Conservation (phyloP, 345 rosid genomes). For the Pseudoturritis turrita region DNA sequence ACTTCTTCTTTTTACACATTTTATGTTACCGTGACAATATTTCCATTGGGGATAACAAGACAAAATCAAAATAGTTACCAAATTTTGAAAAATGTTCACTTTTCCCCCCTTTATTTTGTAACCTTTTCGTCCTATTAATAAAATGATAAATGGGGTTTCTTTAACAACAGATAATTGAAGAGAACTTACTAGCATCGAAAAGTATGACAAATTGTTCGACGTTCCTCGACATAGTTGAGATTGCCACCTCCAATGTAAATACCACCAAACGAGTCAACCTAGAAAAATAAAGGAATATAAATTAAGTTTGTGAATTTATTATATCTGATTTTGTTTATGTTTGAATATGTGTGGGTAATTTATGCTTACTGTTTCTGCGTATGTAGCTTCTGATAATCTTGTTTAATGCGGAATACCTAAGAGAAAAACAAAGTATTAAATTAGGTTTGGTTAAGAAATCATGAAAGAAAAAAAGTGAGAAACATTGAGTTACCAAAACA, state of each 20-base stretch:
- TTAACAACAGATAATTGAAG: background rate
- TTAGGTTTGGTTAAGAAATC: background rate
- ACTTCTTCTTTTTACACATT: background rate
- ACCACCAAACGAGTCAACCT: constrained; percentile 86
- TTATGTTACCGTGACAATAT: background rate
- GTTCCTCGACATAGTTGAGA: constrained; percentile 77
- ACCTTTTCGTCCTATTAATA: background rate
- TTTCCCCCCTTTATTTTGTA: constrained; percentile 4
- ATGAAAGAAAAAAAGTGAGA: background rate
- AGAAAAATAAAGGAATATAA: background rate
- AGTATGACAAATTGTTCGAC: constrained; percentile 78
- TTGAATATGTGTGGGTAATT: background rate
- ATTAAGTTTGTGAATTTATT: background rate
- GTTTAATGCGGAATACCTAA: constrained; percentile 90
- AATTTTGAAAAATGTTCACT: background rate
- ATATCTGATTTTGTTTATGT: too few species aligned
- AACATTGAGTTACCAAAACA: constrained; percentile 57
- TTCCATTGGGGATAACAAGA: background rate
- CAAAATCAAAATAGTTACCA: background rate
- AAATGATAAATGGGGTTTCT: background rate
- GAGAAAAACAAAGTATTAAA: background rate
- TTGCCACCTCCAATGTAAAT: constrained; percentile 89
- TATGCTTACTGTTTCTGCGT: constrained; percentile 79
- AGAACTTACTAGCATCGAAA: constrained; percentile 86
- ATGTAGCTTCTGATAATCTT: constrained; percentile 75